These are phyloP conservation scores for Phytophthora crassamura DNA, from an alignment of 352 stramenopile species.

Conservation along the genomic window DNA sequence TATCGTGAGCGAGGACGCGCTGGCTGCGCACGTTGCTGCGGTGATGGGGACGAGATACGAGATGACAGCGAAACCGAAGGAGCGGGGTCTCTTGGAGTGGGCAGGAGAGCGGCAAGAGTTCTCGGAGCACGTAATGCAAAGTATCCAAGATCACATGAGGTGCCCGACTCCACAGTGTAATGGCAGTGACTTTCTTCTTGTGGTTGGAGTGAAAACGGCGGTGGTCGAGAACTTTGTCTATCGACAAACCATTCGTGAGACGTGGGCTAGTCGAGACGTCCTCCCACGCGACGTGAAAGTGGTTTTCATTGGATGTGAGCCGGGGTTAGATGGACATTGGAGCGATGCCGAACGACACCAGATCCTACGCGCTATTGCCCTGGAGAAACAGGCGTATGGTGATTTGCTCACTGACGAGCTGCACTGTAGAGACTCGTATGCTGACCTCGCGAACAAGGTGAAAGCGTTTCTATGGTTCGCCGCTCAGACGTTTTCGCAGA, in stretches of 20 bases:
- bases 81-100: conserved; percentile 21
- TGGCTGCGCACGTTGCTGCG: conserved; percentile 1
- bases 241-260: conserved; percentile 42
- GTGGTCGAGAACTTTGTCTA: conserved; percentile 30
- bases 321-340: neutral
- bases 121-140: neutral
- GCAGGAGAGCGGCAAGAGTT: neutral
- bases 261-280: conserved; percentile 31
- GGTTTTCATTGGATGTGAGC: conserved; percentile 44
- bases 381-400: conserved; percentile 41
- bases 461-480: conserved; percentile 59
- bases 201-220: conserved; percentile 57
- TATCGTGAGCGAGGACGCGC: conserved; percentile 10
- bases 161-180: neutral
- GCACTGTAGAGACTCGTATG: conserved; percentile 59
- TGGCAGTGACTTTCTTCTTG: conserved; percentile 15
- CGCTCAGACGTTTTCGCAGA: neutral
- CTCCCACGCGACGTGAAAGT: conserved; percentile 30
- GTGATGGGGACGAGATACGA: neutral
- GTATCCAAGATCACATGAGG: neutral
- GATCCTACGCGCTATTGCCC: conserved; percentile 22
- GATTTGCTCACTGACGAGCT: conserved; percentile 57
- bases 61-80: neutral
- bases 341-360: conserved; percentile 1
- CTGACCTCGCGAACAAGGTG: conserved; percentile 55